These are phyloP conservation scores for Anthracocystis setariae DNA, from an alignment of 1,284 basidiomycete species.

Conservation along the genomic window DNA sequence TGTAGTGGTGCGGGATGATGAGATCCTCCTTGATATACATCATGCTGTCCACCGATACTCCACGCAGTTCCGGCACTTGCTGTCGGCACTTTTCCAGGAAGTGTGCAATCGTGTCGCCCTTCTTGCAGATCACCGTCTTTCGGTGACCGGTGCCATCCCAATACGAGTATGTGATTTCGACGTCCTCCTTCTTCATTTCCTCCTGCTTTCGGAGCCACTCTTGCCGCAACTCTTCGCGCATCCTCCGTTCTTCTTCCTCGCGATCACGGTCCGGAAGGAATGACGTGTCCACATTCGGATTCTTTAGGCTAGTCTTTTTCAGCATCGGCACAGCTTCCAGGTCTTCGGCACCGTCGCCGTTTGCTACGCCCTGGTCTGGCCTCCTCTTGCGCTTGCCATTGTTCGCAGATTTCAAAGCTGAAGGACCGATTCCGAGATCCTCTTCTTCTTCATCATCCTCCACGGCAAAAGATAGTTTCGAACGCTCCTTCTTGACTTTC, in stretches of 20 bases:
- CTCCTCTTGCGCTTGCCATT: slow-evolving; percentile 54
- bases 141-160: slow-evolving; percentile 99
- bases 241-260: slow-evolving; percentile 86
- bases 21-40: slow-evolving; percentile 87
- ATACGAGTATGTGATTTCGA: slow-evolving; percentile 92
- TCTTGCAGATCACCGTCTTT: slow-evolving; percentile 94
- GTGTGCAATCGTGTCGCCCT: slow-evolving; percentile 88
- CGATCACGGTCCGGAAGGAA: slow-evolving; percentile 96
- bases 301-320: slow-evolving; percentile 81
- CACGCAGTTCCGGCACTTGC: slow-evolving; percentile 90
- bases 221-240: slow-evolving; percentile 86
- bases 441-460: slow-evolving; percentile 56
- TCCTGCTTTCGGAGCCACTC: slow-evolving; percentile 92
- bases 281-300: slow-evolving; percentile 95
- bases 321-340: slow-evolving; percentile 4
- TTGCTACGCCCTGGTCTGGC: slow-evolving; percentile 7
- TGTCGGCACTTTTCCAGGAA: slow-evolving; percentile 93
- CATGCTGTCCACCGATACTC: slow-evolving; percentile 89
- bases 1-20: slow-evolving; percentile 79
- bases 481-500: slow-evolving; percentile 85
- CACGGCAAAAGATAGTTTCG: slow-evolving; percentile 84
- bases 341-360: slow-evolving; percentile 14
- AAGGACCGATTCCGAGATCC: slow-evolving; percentile 12
- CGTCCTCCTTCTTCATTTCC: slow-evolving; percentile 84
- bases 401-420: slow-evolving; percentile 34